A percentile compares a stretch with the other conserved stretches of the same genome.
phyloP scores from a whole-genome alignment of 805 yeast genomes.

The Lachancea fermentati region DNA sequence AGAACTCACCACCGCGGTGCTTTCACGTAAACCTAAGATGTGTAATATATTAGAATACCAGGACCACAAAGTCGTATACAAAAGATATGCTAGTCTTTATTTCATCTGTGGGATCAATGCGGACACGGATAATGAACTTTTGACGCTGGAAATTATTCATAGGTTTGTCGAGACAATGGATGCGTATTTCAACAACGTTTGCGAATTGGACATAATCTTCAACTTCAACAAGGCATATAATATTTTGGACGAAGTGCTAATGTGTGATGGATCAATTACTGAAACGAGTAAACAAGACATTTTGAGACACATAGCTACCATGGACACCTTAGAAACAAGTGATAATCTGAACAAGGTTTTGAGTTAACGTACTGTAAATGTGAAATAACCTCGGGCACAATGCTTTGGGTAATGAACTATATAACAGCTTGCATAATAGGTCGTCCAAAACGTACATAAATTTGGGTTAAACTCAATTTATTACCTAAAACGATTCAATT shows the following conservation, averaged over 20 bases:
- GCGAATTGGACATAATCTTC: constrained; percentile 94
- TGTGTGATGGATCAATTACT: constrained; percentile 76
- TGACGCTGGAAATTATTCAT: constrained; percentile 82
- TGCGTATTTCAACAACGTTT: constrained; percentile 88
- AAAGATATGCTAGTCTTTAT: constrained; percentile 89
- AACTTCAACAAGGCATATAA: constrained; percentile 92
- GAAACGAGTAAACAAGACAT: constrained; percentile 82
- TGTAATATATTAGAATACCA: constrained; percentile 88
- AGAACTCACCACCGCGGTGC: constrained; percentile 80
- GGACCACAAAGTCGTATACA: constrained; percentile 70
- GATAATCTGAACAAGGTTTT: constrained; percentile 50
- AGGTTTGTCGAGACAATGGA: constrained; percentile 97
- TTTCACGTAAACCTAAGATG: constrained; percentile 87
- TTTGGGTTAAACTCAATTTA: too few species aligned
- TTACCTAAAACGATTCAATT: too few species aligned
- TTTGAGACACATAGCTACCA: constrained; percentile 67
- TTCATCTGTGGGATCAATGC: constrained; percentile 71
- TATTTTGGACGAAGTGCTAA: constrained; percentile 79
- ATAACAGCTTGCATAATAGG: too few species aligned
- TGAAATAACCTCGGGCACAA: too few species aligned
- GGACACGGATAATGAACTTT: constrained; percentile 65
- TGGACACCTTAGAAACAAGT: constrained; percentile 79
- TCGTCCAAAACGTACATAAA: too few species aligned
- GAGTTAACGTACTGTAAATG: too few species aligned
- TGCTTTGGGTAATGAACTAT: too few species aligned